Evolutionary conservation across 106 monocot genomes (phyloP), one percentile per base, ranked within the genome.

Genomic region (Apostasia shenzhenica): DNA sequence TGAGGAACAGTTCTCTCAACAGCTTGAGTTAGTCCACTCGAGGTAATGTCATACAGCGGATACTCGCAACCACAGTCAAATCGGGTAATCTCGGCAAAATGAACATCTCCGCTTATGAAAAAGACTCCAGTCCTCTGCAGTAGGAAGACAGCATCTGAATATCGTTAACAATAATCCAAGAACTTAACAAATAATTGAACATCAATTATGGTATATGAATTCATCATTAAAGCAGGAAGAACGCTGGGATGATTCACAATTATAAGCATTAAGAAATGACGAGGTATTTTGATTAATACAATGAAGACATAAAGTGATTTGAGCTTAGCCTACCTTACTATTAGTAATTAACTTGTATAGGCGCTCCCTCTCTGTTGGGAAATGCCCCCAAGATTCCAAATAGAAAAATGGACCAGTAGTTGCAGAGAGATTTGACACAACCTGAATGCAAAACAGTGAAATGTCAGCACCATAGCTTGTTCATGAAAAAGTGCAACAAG

Each of bases 61-160:
- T 86, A 94, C 14, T 75, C 64, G 47, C 55, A 53, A 52, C 79
- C 93, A 78, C 89, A 94, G 50, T 94, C 93, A 70, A 77, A 81
- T 8, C 93, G 81, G 69, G 86, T 59, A 70, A 93, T 89, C 72
- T 93, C 93, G 52, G 86, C 86, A 67, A 84, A 94, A 54, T 94
- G 93, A 73, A 94, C 84, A 82, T 94, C 93, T 5, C 93, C 93
- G 69, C 93, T 94, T 41, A 84, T 78, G 55, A 94, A 94, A 48
- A 93, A 73, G 59, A 90, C 63, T 71, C 86, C 86, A 73, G 72
- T 50, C 80, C 93, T 94, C 93, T 94, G 84, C 72, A 26, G 26
- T 26, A 26, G 26, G 26, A 26, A 26, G 26, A 26, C 26, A 26
- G 26, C 26, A 26, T 26, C 26, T 26, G 26, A 26, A 26, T 26